These are phyloP conservation scores for Perilla frutescens DNA, from an alignment of 257 asterid species.

Conservation along the genomic window DNA sequence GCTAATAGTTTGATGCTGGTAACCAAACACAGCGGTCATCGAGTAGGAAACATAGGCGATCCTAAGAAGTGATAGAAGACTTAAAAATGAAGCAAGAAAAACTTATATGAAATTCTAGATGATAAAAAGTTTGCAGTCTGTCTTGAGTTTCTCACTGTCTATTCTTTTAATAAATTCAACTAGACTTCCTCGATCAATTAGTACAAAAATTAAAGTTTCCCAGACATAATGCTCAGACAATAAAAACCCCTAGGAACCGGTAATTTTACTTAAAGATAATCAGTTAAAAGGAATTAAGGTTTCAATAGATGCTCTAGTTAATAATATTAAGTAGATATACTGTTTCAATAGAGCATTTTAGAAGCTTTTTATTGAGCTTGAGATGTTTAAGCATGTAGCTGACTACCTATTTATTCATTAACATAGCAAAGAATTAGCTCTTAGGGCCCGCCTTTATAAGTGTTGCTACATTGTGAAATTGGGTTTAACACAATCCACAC, in stretches of 20 bases:
- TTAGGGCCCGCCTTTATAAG: neutral
- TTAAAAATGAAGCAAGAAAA: slow-evolving; percentile 4
- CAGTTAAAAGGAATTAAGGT: neutral
- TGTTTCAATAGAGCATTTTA: neutral
- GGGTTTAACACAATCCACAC: neutral
- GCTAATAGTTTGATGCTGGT: slow-evolving; percentile 8
- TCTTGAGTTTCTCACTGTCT: neutral
- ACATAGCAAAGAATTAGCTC: neutral
- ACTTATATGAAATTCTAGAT: neutral
- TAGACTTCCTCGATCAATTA: slow-evolving; percentile 10
- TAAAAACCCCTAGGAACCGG: neutral
- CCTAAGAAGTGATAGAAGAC: neutral
- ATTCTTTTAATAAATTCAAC: neutral
- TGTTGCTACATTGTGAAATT: neutral
- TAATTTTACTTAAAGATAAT: neutral
- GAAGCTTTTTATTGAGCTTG: neutral
- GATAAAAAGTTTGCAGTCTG: slow-evolving; percentile 1
- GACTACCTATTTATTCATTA: neutral
- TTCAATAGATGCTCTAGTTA: neutral
- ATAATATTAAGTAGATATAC: neutral
- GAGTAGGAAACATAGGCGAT: neutral
- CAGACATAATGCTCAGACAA: neutral
- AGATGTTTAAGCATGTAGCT: neutral
- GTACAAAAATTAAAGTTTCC: neutral
- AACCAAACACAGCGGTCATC: neutral